Evolutionary conservation across 176 grass and related monocot species (phyloP), one percentile per base, ranked within the genome.

Genomic region (Urochloa ruziziensis): DNA sequence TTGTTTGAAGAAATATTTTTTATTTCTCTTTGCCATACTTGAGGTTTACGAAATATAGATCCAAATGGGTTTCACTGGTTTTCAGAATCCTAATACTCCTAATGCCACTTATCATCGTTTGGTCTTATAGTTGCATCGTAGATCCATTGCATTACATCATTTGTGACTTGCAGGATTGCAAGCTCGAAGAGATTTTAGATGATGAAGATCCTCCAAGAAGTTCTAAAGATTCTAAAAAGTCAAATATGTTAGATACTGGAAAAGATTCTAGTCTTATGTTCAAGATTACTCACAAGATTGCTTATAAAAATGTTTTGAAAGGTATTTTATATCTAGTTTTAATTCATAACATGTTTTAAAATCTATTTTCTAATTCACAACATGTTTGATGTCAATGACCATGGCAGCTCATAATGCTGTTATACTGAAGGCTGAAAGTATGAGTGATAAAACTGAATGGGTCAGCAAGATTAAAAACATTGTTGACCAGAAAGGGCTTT

Each of bases 251-350:
- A 85, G 88, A 92, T 82, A 80, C 68, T 35, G 77, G 72, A 74
- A 94, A 90, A 86, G 68, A 83, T 74, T 59, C 85, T 44, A 85
- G 67, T 68, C 88, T 91, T 62, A 62, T 84, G n/a, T 97, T 97
- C 68, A 97, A 94, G 76, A 89, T 97, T 69, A 94, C 90, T 76
- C 80, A 94, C 68, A 93, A 90, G 69, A 44, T 94, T 85, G 79
- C 89, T 49, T 94, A 97, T 62, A 97, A 94, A 90, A 94, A 91
- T 88, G 90, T 97, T 71, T 83, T 97, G 54, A 97, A 97, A 91
- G 90, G 94, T 97, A 92, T 19, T 84, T 51, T 78, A 2, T 10
- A 82, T 70, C 11, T 73, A 27, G 66, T 86, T 83, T 73, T 30
- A 25, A 69, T 61, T 23, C 16, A 36, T 43, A 21, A 67, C 43